These are phyloP conservation scores for Haplosporangium sp. DNA, from an alignment of 371 early-diverging fungal species.

Conservation along the genomic window DNA sequence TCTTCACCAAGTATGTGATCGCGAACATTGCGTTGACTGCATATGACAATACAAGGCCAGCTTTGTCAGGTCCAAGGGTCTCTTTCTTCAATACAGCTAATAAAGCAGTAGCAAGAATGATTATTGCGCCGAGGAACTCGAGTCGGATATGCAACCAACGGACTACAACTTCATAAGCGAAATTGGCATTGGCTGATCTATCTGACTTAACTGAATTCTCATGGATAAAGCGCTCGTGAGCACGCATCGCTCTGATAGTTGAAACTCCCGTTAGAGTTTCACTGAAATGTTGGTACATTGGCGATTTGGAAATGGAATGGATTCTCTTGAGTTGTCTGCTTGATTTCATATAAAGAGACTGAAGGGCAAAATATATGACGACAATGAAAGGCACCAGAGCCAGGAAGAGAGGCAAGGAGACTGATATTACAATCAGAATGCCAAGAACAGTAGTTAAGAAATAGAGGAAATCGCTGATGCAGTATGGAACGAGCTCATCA, in stretches of 20 bases:
- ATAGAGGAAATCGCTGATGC: constrained; percentile 28
- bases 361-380: constrained; percentile 70
- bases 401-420: constrained; percentile 74
- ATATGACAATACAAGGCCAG: constrained; percentile 87
- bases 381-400: constrained; percentile 67
- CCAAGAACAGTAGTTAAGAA: constrained; percentile 52
- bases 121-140: constrained; percentile 71
- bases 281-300: constrained; percentile 87
- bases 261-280: constrained; percentile 82
- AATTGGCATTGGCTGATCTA: constrained; percentile 42
- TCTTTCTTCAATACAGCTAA: constrained; percentile 68
- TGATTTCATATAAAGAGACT: constrained; percentile 76
- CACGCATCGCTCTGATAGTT: constrained; percentile 83
- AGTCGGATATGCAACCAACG: constrained; percentile 89
- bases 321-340: constrained; percentile 83
- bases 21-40: constrained; percentile 80
- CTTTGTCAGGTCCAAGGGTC: constrained; percentile 54
- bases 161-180: constrained; percentile 77
- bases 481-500: constrained; percentile 65
- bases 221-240: constrained; percentile 64
- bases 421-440: constrained; percentile 69
- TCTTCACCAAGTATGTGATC: constrained; percentile 83
- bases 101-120: constrained; percentile 73
- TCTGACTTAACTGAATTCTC: constrained; percentile 57
- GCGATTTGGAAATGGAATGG: constrained; percentile 85